Evolutionary conservation across 106 monocot species (phyloP).

Genomic region (Dendrobium catenatum): DNA sequence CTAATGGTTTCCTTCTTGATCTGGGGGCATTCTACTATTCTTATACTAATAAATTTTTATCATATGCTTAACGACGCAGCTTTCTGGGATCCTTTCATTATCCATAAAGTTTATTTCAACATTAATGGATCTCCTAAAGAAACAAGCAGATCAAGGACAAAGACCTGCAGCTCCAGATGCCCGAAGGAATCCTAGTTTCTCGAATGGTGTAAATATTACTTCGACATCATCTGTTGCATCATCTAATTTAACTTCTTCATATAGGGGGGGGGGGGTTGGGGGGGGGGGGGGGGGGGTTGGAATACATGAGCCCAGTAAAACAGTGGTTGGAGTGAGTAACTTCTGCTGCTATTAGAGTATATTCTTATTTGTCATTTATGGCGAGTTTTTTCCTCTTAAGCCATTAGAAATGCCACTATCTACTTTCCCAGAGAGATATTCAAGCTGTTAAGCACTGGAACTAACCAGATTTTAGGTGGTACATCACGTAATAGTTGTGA

Average conservation of each 20-base stretch:
- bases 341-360: background rate
- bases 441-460: background rate
- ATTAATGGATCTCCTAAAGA: constrained; percentile 79
- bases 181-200: constrained; percentile 24
- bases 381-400: background rate
- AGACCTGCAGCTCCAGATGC: constrained; percentile 27
- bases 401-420: background rate
- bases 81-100: too few relatives aligned
- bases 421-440: background rate
- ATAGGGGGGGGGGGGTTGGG: constrained; percentile 17
- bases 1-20: background rate
- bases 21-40: background rate
- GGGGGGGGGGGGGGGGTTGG: constrained; percentile 22
- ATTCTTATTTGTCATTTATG: background rate
- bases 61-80: too few relatives aligned
- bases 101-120: too few relatives aligned
- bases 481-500: background rate
- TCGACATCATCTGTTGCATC: constrained; percentile 23
- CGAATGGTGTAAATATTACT: constrained; percentile 26
- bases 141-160: constrained; percentile 80
- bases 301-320: constrained; percentile 47
- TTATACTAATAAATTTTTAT: background rate
- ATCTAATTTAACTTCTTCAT: too few relatives aligned
- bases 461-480: background rate
- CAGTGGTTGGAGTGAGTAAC: constrained; percentile 15